A percentile compares a stretch with the other conserved stretches of the same genome.
phyloP scores from a whole-genome alignment of 116 monocot species.

The Zostera marina region DNA sequence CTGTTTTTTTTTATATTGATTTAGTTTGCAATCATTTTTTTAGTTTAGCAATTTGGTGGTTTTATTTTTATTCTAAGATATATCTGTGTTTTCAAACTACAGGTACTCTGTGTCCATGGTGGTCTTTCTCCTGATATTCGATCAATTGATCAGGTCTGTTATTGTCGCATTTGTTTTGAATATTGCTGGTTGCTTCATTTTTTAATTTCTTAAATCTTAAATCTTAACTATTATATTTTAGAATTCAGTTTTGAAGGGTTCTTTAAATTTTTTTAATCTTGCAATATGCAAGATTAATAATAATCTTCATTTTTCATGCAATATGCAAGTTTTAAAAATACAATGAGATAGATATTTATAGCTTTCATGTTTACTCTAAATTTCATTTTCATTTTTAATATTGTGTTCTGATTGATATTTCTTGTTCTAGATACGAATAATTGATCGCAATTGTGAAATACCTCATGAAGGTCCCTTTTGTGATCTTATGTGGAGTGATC shows the following conservation, averaged over 20 bases:
- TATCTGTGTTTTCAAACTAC: conserved; percentile 3
- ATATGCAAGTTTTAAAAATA: too few species aligned
- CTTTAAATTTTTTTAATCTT: too few species aligned
- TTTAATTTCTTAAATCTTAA: conserved; percentile 1
- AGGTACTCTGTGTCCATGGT: conserved; percentile 94
- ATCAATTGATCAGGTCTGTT: conserved; percentile 72
- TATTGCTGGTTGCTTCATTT: background rate
- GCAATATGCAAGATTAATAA: too few species aligned
- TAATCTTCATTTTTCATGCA: too few species aligned
- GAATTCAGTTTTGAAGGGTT: too few species aligned
- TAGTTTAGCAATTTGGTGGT: background rate
- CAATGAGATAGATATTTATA: background rate
- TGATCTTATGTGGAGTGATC: conserved; percentile 99
- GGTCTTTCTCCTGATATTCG: conserved; percentile 88
- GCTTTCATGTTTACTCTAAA: background rate
- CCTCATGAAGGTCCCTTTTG: conserved; percentile 97
- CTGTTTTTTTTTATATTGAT: conserved; percentile 7
- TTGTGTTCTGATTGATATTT: conserved; percentile 1
- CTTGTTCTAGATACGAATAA: conserved; percentile 54
- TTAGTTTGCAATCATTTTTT: background rate
- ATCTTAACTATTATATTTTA: background rate
- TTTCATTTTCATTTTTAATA: background rate
- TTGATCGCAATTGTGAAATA: conserved; percentile 92
- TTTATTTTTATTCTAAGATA: background rate
- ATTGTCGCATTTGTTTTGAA: background rate